Percentiles rank a stretch among this genome's conserved stretches.
phyloP scores from a whole-genome alignment of 805 yeast genomes.

The Wickerhamomyces hampshirensis region DNA sequence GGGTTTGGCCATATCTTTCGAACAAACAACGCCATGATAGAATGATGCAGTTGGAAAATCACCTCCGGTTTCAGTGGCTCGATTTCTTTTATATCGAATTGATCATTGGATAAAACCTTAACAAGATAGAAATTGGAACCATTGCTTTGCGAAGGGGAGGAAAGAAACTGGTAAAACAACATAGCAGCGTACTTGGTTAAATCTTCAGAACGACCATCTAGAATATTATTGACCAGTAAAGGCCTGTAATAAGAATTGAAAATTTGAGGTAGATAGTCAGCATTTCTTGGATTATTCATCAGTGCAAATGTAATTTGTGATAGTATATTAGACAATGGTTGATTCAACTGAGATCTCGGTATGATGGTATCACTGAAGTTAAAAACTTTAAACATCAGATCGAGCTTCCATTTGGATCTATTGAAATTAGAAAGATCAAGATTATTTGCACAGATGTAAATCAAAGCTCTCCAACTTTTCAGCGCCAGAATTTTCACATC shows the following conservation, averaged over 20 bases:
- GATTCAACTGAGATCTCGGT: neutral
- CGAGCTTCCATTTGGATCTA: neutral
- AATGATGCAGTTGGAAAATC: constrained; percentile 3
- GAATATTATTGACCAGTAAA: neutral
- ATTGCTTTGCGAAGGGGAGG: neutral
- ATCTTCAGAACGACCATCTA: neutral
- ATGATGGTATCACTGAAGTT: neutral
- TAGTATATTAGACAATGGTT: neutral
- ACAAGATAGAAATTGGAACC: constrained; percentile 1
- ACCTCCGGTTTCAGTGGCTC: constrained; percentile 4
- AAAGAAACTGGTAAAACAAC: constrained; percentile 4
- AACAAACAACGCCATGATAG: neutral
- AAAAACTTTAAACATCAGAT: constrained; percentile 9
- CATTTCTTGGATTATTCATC: constrained; percentile 5
- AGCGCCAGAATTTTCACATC: constrained; percentile 8
- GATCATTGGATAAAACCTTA: constrained; percentile 10
- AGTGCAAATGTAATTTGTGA: constrained; percentile 7
- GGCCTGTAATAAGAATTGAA: constrained; percentile 3
- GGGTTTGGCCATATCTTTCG: constrained; percentile 4
- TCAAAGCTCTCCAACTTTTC: constrained; percentile 14
- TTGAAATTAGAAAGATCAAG: constrained; percentile 1
- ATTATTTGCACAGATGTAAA: constrained; percentile 7
- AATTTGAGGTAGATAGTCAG: neutral
- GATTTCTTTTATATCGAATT: constrained; percentile 10
- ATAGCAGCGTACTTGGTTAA: neutral